Base-by-base conservation (phyloP, 2,329 filamentous ascomycete genomes). In the Penicillium brasilianum region DNA sequence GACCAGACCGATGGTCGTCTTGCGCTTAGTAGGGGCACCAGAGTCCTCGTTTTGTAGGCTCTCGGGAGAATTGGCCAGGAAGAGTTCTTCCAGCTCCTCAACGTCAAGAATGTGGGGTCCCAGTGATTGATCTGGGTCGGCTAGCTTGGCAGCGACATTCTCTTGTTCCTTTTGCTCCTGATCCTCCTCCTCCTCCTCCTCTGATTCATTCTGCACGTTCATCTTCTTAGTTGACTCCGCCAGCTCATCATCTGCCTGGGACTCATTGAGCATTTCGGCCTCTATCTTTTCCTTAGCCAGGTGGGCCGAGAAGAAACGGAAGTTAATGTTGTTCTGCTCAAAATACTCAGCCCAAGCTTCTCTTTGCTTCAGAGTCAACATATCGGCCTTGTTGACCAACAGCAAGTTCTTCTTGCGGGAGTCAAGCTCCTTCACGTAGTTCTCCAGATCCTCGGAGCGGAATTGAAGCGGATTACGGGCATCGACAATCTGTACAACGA, bases 401-500 rank as follows among this genome's bases (percentile, higher is more conserved):
- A 99, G 77, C 72, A 99, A 74, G 76, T 98, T 99, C 75, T 93
- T 86, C 82, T 99, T 98, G 74, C 87, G 89, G 1, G 88, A 79
- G 71, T 96, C 90, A 28, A 98, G 90, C 69, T 96, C 92, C 79
- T 97, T 96, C 71, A 99, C 95, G 69, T 99, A 99, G 67, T 83
- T 84, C 74, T 98, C 95, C 63, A 99, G 80, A 81, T 99, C 95
- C 69, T 96, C 94, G 5, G 91, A 97, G 60, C 96, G 87, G 81
- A 98, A 99, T 69, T 98, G 85, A 18, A 99, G 82, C 2, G 95
- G 95, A 76, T 97, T 97, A 72, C 95, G 85, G 9, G 96, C 95
- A 80, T 99, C 95, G 57, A 99, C 95, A 81, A 99, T 99, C 82
- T 99, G 95, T 37, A 99, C 95, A 3, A 99, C 87, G 43, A 99